Evolutionary conservation across 176 grass and related monocot genomes (phyloP), one percentile per base, ranked within the genome.

Genomic region (Hordeum marinum): DNA sequence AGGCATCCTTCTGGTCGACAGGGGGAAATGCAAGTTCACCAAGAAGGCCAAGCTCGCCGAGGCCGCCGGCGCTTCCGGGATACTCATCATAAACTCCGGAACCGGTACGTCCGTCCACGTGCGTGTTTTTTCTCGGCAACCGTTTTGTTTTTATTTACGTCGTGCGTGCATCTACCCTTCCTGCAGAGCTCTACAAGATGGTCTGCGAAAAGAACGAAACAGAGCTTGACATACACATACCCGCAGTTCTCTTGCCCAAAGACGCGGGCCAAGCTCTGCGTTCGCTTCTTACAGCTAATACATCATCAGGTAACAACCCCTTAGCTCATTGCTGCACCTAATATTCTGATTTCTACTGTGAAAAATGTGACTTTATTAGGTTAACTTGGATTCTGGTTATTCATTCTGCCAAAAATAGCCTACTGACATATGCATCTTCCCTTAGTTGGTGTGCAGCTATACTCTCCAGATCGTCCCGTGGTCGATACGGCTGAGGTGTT

Each of bases 141-240:
- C 50, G 0, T 9, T 21, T 1, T 57, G 18, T 21, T 57, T 57
- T 57, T 20, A 21, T 57, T 57, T 21, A 57, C 20, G 0, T 1
- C 20, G 1, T 72, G 64, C 20, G 11, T 72, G 72, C 20, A 9
- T 82, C 75, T 58, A 39, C 83, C 82, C 57, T 50, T 12, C 1
- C 46, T 66, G 62, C 92, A 98, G 93, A 98, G 72, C 87, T 98
- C 6, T 98, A 98, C 89, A 98, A 98, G 85, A 95, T 98, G 96
- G 89, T 98, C 68, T 98, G 96, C 41, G 96, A 95, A 68, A 78
- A 82, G 71, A 98, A 95, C 25, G 96, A 95, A 76, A 98, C 96
- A 21, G 85, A 98, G 59, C 84, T 98, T 27, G 87, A 95, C 76
- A 98, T 98, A 86, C 78, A 85, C 45, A 90, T 98, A 88, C 89